Percentiles rank a stretch among this genome's conserved stretches.
Conservation (phyloP, 2,329 filamentous ascomycete species). For the Xylariaceae sp. region DNA sequence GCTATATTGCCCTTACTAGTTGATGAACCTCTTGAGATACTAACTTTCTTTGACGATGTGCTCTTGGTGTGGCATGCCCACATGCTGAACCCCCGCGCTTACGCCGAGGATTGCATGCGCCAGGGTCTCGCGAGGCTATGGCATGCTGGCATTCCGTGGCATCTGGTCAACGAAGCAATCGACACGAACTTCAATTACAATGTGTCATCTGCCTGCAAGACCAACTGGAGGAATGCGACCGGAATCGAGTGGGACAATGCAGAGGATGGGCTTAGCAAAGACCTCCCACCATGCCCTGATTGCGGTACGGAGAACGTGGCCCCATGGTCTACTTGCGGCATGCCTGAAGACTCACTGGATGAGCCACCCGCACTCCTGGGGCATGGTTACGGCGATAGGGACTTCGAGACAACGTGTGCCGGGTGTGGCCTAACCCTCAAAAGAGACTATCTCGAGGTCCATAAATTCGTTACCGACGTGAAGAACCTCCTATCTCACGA, state of each 20-base stretch:
- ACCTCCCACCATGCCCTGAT: slow-evolving; percentile 46
- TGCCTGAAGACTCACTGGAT: slow-evolving; percentile 33
- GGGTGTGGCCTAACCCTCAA: slow-evolving; percentile 46
- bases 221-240: slow-evolving; percentile 44
- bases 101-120: slow-evolving; percentile 66
- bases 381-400: slow-evolving; percentile 54
- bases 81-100: slow-evolving; percentile 70
- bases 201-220: slow-evolving; percentile 39
- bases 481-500: slow-evolving; percentile 40
- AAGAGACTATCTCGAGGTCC: slow-evolving; percentile 54
- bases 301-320: slow-evolving; percentile 42
- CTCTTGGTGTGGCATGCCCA: slow-evolving; percentile 77
- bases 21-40: slow-evolving; percentile 15
- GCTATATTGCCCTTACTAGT: background rate
- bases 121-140: slow-evolving; percentile 51
- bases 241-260: slow-evolving; percentile 54
- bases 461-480: slow-evolving; percentile 56
- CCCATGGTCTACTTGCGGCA: slow-evolving; percentile 55
- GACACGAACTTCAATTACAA: slow-evolving; percentile 54
- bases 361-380: slow-evolving; percentile 38
- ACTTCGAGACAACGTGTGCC: slow-evolving; percentile 46
- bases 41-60: slow-evolving; percentile 47
- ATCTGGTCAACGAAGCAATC: slow-evolving; percentile 51
- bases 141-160: slow-evolving; percentile 62
- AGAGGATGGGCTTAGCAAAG: slow-evolving; percentile 44